Base-by-base conservation (phyloP, 1,284 basidiomycete species). In the Pyrrhoderma lamaoense region DNA sequence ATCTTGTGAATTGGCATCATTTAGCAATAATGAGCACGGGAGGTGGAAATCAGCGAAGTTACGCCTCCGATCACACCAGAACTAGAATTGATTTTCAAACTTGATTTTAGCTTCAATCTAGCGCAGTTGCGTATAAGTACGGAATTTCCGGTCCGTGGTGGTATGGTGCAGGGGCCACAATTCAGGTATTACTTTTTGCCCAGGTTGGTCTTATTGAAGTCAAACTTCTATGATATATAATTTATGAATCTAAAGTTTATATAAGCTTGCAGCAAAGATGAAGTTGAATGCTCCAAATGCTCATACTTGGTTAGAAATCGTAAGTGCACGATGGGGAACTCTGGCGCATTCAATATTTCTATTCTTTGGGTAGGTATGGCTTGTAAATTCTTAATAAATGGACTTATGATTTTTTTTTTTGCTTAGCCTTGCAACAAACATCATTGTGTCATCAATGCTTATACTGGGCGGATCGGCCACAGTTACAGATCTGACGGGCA, bases 71-170 rank as follows among this genome's bases (percentile, higher is more conserved):
- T 34, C n/a, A 34, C 35, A 14, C 19, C 21, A 5, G 3, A 5
- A 2, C 27, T 9, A 36, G 8, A 34, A 34, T 16, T 47, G 34
- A 47, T 19, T 39, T 3, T 18, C n/a, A 31, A 23, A 23, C 52
- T 44, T 42, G 49, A 49, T 50, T 49, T 36, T 22, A 80, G 77
- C 66, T 82, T 22, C 85, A 89, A 75, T 85, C 83, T 46, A 86
- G 83, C 59, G 85, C 87, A 1, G 82, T 91, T 2, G 86, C 82
- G 0, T 94, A 93, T 67, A 85, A 85, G 63, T 90, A 83, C 60
- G 91, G 91, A 54, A 77, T 80, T 65, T 77, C 72, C 18, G 85
- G 83, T 0, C 77, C 81, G 3, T 83, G 78, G 77, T 84, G 82
- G 82, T 85, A 85, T 56, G 85, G 77, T 52, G 35, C 75, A 72